A percentile compares a stretch with the other conserved stretches of the same genome.
Conservation (phyloP, 2,329 filamentous ascomycete species). For the Claviceps maximensis region DNA sequence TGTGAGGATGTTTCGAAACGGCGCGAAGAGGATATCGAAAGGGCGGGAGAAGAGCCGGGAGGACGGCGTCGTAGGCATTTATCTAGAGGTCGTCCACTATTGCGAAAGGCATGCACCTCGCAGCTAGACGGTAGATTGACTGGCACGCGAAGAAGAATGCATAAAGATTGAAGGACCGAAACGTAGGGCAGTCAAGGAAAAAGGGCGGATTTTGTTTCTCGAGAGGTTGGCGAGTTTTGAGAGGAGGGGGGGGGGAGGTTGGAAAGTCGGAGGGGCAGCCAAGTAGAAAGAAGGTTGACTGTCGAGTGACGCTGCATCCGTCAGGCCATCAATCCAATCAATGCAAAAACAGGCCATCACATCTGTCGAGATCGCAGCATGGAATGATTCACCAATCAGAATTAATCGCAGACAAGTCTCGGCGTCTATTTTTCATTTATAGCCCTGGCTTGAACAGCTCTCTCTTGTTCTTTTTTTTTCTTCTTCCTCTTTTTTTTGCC, state of each 20-base stretch:
- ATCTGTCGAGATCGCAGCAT: background rate
- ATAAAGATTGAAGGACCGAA: background rate
- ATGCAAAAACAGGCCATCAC: background rate
- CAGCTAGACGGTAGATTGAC: background rate
- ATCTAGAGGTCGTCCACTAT: slow-evolving; percentile 3
- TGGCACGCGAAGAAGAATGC: background rate
- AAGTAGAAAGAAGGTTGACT: background rate
- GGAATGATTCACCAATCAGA: background rate
- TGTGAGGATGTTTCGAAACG: slow-evolving; percentile 16
- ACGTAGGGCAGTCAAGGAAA: background rate
- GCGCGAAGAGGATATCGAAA: slow-evolving; percentile 16
- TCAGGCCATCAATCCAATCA: background rate
- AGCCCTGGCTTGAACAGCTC: background rate
- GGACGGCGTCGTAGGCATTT: slow-evolving; percentile 15
- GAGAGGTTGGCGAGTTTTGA: background rate
- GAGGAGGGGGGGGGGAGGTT: background rate
- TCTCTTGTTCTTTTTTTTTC: background rate
- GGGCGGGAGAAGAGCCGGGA: slow-evolving; percentile 17
- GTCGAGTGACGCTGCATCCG: background rate
- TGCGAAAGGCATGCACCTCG: background rate
- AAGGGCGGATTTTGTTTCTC: background rate
- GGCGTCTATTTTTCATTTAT: background rate
- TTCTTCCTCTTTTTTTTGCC: background rate
- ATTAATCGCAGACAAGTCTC: background rate
- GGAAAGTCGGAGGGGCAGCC: background rate